Base-by-base conservation (phyloP, 345 rosid species). In the Murraya koenigii region DNA sequence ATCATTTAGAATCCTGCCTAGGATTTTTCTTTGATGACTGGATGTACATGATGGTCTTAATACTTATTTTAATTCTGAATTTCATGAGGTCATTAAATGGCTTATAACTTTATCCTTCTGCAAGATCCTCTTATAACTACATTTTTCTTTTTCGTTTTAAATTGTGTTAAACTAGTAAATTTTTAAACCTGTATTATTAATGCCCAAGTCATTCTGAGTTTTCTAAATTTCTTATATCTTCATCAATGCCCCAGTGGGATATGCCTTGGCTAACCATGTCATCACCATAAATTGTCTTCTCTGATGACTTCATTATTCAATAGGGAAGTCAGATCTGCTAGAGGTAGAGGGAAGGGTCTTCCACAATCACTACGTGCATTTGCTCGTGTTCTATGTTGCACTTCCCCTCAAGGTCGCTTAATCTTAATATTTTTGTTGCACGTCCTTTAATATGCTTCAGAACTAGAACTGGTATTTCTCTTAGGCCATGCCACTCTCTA, bases 291-390 rank as follows among this genome's bases (percentile, higher is more conserved):
- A 14, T 65, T 30, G 25, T 52, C 30, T 23, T 71, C 66, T 71
- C 38, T 80, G 77, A 77, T 82, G 71, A 67, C 49, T 49, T 75
- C 39, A 63, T 81, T 65, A 8, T 79, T 44, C 66, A 63, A 67
- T 68, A 95, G 97, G 88, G 94, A 91, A 86, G 94, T 95, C 55
- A 92, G 80, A 87, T 90, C 92, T 69, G 82, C 80, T 69, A 72
- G 41, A 77, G 93, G 93, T 73, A 95, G 89, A 80, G 95, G 98
- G 75, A 90, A 80, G 80, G 98, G 97, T 56, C 74, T 95, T 75
- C 97, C 97, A 22, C 94, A 88, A 72, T 87, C 97, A 65, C 92
- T 95, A 26, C 97, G 93, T 77, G 94, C 98, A 17, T 89, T 90
- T 86, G 90, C 92, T 78, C 95, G 95, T 82, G 86, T 95, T 80